Conservation (phyloP, 2,329 filamentous ascomycete genomes). For the Sporothrix brasiliensis region DNA sequence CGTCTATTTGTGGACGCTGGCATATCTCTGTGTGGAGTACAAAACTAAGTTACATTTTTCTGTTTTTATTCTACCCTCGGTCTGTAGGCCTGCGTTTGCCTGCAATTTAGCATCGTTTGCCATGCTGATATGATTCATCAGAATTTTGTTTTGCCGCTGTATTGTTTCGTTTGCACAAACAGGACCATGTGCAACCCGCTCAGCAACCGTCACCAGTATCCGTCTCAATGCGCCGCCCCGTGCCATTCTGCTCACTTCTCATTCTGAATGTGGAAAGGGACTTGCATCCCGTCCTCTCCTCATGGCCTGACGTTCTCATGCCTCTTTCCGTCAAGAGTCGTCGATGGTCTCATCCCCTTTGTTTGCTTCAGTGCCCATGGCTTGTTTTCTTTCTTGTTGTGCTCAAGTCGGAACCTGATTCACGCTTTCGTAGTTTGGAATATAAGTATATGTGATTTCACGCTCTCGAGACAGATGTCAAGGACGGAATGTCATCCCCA, state of each 20-base stretch:
- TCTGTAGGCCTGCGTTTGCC: too few relatives aligned
- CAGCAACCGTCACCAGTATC: neutral
- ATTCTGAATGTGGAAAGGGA: neutral
- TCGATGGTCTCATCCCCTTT: too few relatives aligned
- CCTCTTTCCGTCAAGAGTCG: neutral
- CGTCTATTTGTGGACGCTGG: too few relatives aligned
- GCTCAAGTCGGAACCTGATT: too few relatives aligned
- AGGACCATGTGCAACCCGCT: neutral
- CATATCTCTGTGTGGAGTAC: too few relatives aligned
- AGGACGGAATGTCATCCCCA: neutral
- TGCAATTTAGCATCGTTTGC: too few relatives aligned
- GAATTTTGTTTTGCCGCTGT: neutral
- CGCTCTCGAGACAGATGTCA: neutral
- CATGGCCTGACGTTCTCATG: neutral
- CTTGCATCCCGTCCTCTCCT: neutral
- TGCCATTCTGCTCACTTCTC: neutral
- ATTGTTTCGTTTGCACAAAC: neutral
- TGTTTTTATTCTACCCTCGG: too few relatives aligned
- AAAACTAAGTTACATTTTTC: too few relatives aligned
- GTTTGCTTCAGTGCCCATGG: too few relatives aligned
- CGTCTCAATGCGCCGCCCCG: neutral
- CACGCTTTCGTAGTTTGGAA: neutral
- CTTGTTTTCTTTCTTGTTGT: too few relatives aligned
- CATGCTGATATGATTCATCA: too few relatives aligned
- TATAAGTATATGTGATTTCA: constrained; percentile 1